Conservation (phyloP, 768 basidiomycete genomes). For the Lentinula raphanica region DNA sequence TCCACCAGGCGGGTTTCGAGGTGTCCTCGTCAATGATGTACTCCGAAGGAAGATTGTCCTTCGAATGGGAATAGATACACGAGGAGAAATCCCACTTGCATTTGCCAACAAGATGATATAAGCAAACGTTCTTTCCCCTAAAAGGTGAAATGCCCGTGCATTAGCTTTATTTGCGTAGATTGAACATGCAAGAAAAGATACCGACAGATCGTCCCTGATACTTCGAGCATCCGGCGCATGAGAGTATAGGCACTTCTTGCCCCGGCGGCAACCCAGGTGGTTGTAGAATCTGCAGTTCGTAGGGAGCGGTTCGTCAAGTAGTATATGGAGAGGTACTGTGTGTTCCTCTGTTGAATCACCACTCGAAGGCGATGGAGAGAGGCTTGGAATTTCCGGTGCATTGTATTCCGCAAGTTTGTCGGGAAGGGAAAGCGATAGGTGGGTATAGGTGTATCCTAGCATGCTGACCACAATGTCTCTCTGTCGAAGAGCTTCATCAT, state of each 20-base stretch:
- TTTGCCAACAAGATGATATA: constrained; percentile 25
- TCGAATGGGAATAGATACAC: constrained; percentile 33
- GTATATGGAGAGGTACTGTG: background rate
- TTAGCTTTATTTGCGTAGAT: background rate
- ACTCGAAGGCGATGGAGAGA: background rate
- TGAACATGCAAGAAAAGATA: background rate
- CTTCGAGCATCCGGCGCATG: constrained; percentile 34
- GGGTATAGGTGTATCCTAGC: background rate
- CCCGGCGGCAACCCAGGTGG: constrained; percentile 26
- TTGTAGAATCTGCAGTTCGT: constrained; percentile 35
- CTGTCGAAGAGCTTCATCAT: constrained; percentile 6
- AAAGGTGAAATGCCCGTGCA: background rate
- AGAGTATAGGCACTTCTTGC: constrained; percentile 25
- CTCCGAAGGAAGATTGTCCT: constrained; percentile 19
- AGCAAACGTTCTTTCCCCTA: constrained; percentile 36
- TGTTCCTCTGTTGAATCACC: background rate
- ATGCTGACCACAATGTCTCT: background rate
- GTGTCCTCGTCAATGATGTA: constrained; percentile 12
- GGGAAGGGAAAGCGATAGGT: background rate
- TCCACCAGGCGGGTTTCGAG: constrained; percentile 22
- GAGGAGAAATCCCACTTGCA: constrained; percentile 25
- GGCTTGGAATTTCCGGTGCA: background rate
- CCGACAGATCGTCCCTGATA: constrained; percentile 31
- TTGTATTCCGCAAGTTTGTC: background rate
- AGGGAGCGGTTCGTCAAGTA: background rate